phyloP scores from a whole-genome alignment of 2,329 filamentous ascomycete species.

The Helminthosporium solani region DNA sequence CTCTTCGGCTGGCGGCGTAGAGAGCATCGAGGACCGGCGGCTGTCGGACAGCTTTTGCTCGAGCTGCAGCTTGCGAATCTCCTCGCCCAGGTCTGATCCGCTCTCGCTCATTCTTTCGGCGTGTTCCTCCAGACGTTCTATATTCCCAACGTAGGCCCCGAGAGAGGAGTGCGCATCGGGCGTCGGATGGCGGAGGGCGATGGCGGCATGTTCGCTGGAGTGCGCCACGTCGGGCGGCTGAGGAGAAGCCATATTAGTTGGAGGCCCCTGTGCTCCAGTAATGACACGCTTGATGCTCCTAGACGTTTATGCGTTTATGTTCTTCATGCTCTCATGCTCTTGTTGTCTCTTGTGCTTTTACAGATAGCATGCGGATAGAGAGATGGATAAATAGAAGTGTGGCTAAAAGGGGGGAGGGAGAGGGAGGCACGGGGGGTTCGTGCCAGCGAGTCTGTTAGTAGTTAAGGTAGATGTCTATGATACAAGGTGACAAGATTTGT shows the following conservation, averaged over 20 bases:
- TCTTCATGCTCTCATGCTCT: too few species aligned
- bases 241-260: constrained; percentile 25
- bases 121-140: constrained; percentile 72
- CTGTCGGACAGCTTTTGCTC: constrained; percentile 71
- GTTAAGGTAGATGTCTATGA: too few species aligned
- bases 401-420: too few species aligned
- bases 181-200: constrained; percentile 53
- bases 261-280: constrained; percentile 1
- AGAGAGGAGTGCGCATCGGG: constrained; percentile 64
- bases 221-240: constrained; percentile 16
- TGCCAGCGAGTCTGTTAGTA: too few species aligned
- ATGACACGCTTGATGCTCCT: too few species aligned
- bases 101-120: constrained; percentile 73
- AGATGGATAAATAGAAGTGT: too few species aligned
- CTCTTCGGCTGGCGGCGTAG: constrained; percentile 33
- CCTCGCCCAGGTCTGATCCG: constrained; percentile 72
- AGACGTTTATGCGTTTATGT: too few species aligned
- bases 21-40: constrained; percentile 63
- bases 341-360: too few species aligned
- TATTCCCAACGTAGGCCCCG: constrained; percentile 64
- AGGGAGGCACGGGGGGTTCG: too few species aligned
- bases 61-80: constrained; percentile 71
- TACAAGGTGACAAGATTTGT: too few species aligned
- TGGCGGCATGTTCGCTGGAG: constrained; percentile 19
- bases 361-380: too few species aligned